phyloP scores from a whole-genome alignment of 345 rosid genomes.

The Erysimum cheiranthoides region DNA sequence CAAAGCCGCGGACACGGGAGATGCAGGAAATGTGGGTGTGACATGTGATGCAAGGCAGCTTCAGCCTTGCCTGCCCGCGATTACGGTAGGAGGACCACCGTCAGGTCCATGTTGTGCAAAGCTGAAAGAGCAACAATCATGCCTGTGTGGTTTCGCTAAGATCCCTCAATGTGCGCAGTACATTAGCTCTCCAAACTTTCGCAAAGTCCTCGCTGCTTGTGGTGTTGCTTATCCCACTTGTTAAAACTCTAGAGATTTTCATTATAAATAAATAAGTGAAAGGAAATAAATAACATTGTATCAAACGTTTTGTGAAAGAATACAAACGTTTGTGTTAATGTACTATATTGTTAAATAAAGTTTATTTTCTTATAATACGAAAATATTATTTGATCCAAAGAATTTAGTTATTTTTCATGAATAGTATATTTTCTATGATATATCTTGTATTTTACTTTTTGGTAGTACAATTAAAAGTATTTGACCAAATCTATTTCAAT shows the following conservation, averaged over 20 bases:
- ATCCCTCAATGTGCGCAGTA: slow-evolving; percentile 52
- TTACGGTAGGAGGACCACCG: slow-evolving; percentile 50
- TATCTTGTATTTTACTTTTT: no score
- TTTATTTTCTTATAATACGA: neutral
- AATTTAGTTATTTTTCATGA: no score
- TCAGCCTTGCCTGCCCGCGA: slow-evolving; percentile 58
- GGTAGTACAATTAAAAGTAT: no score
- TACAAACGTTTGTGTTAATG: slow-evolving; percentile 19
- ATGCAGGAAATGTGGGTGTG: slow-evolving; percentile 44
- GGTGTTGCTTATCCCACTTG: slow-evolving; percentile 61
- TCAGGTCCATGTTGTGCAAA: slow-evolving; percentile 60
- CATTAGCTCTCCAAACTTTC: slow-evolving; percentile 58
- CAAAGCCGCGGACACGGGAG: slow-evolving; percentile 12
- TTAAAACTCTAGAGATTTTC: slow-evolving; percentile 38
- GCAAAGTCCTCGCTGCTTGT: slow-evolving; percentile 50
- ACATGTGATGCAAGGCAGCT: slow-evolving; percentile 58
- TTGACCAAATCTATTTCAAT: no score
- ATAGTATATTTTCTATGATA: no score
- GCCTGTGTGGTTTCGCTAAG: slow-evolving; percentile 67
- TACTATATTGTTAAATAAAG: slow-evolving; percentile 33
- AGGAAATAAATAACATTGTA: slow-evolving; percentile 21
- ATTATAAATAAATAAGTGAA: slow-evolving; percentile 15
- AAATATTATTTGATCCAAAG: no score
- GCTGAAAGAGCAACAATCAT: slow-evolving; percentile 64
- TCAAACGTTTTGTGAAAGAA: slow-evolving; percentile 13